Evolutionary conservation across 768 basidiomycete species (phyloP).

Genomic region (Leccinum longicurvipes): DNA sequence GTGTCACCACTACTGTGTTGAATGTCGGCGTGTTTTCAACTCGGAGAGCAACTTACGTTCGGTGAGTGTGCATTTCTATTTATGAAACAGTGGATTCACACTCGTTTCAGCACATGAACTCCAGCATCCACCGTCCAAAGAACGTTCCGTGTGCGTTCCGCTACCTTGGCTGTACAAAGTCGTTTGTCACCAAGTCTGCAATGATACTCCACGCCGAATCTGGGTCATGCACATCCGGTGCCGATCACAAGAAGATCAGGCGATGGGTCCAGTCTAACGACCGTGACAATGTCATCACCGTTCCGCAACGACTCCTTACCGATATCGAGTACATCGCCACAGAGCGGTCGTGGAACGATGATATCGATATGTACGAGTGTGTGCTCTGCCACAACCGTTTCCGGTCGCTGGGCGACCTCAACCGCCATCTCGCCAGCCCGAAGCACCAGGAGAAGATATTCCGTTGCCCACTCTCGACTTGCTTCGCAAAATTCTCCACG

Average conservation of each 20-base stretch:
- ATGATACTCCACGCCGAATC: slow-evolving; percentile 62
- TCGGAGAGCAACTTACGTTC: slow-evolving; percentile 15
- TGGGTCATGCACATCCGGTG: slow-evolving; percentile 52
- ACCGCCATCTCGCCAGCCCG: slow-evolving; percentile 65
- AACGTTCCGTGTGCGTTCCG: slow-evolving; percentile 36
- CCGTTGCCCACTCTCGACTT: slow-evolving; percentile 49
- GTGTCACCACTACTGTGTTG: slow-evolving; percentile 40
- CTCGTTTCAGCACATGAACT: slow-evolving; percentile 46
- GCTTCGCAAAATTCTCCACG: slow-evolving; percentile 42
- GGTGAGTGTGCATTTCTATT: slow-evolving; percentile 4
- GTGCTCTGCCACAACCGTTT: slow-evolving; percentile 53
- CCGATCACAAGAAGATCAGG: slow-evolving; percentile 36
- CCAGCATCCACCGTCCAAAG: slow-evolving; percentile 44
- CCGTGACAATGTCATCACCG: slow-evolving; percentile 47
- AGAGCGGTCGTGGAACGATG: slow-evolving; percentile 36
- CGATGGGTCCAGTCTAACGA: slow-evolving; percentile 43
- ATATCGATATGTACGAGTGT: slow-evolving; percentile 52
- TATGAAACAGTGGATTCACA: background rate
- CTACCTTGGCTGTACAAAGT: slow-evolving; percentile 37
- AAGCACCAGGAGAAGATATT: slow-evolving; percentile 52
- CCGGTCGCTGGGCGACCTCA: slow-evolving; percentile 42
- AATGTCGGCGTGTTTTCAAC: slow-evolving; percentile 44
- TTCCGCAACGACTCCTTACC: slow-evolving; percentile 50
- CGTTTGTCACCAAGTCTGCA: slow-evolving; percentile 52
- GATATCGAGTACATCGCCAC: slow-evolving; percentile 31